These are phyloP conservation scores for Eucommia ulmoides DNA, from an alignment of 257 asterid species.

Conservation along the genomic window DNA sequence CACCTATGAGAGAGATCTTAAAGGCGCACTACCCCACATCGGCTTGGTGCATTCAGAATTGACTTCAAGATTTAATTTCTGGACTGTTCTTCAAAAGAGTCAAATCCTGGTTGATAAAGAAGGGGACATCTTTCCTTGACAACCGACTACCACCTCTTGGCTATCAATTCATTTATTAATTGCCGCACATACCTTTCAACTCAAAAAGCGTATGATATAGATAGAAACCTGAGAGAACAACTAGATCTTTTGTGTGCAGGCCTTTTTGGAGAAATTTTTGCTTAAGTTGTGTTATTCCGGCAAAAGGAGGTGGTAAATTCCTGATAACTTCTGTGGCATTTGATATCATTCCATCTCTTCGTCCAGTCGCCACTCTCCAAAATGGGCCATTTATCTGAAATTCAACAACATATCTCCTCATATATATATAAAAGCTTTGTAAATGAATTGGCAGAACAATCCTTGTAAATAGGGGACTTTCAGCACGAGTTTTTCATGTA, in stretches of 20 bases:
- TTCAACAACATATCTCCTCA: neutral
- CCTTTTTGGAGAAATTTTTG: constrained; percentile 30
- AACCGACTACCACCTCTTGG: too few species aligned
- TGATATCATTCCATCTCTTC: constrained; percentile 38
- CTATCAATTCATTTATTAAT: too few species aligned
- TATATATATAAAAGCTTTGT: neutral
- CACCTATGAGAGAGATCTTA: neutral
- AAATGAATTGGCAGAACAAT: neutral
- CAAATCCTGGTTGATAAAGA: too few species aligned
- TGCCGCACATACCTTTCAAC: too few species aligned
- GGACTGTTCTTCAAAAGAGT: too few species aligned
- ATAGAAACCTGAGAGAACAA: constrained; percentile 25
- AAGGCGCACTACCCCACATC: too few species aligned
- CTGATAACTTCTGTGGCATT: constrained; percentile 23
- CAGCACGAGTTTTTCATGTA: too few species aligned
- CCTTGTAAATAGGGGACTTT: neutral
- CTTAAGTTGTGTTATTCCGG: constrained; percentile 34
- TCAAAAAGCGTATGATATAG: neutral
- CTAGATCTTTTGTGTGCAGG: constrained; percentile 37
- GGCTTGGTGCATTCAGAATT: too few species aligned
- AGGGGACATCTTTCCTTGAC: too few species aligned
- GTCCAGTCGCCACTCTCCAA: constrained; percentile 46
- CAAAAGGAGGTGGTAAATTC: constrained; percentile 59
- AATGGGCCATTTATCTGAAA: constrained; percentile 35
- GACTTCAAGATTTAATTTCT: too few species aligned